Evolutionary conservation across 2,329 filamentous ascomycete species (phyloP).

Genomic region (Metarhizium humberi): DNA sequence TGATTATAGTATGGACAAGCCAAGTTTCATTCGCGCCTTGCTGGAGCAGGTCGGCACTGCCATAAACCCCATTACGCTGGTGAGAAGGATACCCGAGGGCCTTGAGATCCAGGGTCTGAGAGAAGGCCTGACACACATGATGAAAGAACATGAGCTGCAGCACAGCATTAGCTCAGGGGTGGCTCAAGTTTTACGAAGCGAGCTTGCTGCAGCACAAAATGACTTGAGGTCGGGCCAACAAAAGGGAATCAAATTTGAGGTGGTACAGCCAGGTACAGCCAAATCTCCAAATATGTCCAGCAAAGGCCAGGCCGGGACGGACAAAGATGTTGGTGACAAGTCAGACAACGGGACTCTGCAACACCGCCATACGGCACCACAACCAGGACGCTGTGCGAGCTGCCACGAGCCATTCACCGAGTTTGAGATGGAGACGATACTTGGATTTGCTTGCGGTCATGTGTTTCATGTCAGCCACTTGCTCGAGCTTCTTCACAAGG

Average conservation of each 20-base stretch:
- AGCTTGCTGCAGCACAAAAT: slow-evolving; percentile 78
- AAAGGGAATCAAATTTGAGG: slow-evolving; percentile 82
- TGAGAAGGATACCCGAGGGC: slow-evolving; percentile 84
- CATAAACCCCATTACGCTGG: slow-evolving; percentile 84
- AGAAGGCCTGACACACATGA: slow-evolving; percentile 80
- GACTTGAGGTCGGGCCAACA: slow-evolving; percentile 70
- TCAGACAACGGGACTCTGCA: background rate
- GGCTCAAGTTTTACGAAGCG: slow-evolving; percentile 74
- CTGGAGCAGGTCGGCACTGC: slow-evolving; percentile 90
- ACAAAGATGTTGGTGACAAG: slow-evolving; percentile 6
- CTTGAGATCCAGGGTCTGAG: slow-evolving; percentile 85
- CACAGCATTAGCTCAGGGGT: slow-evolving; percentile 86
- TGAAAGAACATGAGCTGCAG: slow-evolving; percentile 94
- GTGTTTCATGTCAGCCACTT: slow-evolving; percentile 72
- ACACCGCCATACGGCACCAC: slow-evolving; percentile 22
- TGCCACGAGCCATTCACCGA: slow-evolving; percentile 49
- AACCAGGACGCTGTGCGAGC: slow-evolving; percentile 49
- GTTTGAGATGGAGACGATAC: slow-evolving; percentile 60
- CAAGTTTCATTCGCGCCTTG: slow-evolving; percentile 82
- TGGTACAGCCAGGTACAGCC: slow-evolving; percentile 39
- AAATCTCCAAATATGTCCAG: slow-evolving; percentile 23
- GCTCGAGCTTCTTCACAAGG: slow-evolving; percentile 41
- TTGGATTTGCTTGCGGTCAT: slow-evolving; percentile 76
- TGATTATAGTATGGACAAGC: slow-evolving; percentile 96
- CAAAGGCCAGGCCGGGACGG: slow-evolving; percentile 11